Base-by-base conservation (phyloP, 2,329 filamentous ascomycete genomes). In the Diplodia sapinea region DNA sequence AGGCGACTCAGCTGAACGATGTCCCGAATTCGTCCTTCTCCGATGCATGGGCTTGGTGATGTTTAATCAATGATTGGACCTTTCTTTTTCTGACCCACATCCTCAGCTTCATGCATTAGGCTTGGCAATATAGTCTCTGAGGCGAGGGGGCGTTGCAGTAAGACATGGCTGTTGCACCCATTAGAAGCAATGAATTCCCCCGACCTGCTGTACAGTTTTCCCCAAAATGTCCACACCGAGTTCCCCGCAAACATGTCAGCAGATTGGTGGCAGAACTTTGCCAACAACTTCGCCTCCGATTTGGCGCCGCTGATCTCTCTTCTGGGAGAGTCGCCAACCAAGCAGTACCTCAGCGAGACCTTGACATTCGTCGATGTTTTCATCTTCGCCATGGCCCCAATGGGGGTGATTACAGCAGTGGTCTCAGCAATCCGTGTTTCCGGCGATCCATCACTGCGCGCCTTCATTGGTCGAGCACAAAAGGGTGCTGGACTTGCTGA, bases 401-500 rank as follows among this genome's bases (percentile, higher is more conserved):
- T 80, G 1, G 80, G 80, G 1, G 77, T 82, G 17, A 68, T 82
- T 15, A 81, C 80, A 0, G 73, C 75, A 1, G 68, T 82, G 0
- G 70, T 74, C 43, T 68, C 69, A 2, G 72, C 73, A 1, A 73
- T 74, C 15, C 68, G 72, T 68, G 15, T 79, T 2, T 65, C 70
- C 65, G 77, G 73, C 4, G 68, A 50, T 2, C 50, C 74, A 0
- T 76, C 72, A 1, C 70, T 80, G 1, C 72, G 76, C 8, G 76
- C 80, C 13, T 74, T 81, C 23, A 72, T 82, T n/a, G 80, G 80
- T 0, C 66, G 79, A 52, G 74, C 78, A 0, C 73, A 77, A 52
- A 79, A 82, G 68, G 74, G 73, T 2, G 66, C 69, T 0, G 76
- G 74, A 0, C 68, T 63, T 0, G 74, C 71, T 0, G 80, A 82